Percentiles rank a stretch among this genome's conserved stretches.
Conservation (phyloP, 768 basidiomycete genomes). For the Myochromella boudieri region DNA sequence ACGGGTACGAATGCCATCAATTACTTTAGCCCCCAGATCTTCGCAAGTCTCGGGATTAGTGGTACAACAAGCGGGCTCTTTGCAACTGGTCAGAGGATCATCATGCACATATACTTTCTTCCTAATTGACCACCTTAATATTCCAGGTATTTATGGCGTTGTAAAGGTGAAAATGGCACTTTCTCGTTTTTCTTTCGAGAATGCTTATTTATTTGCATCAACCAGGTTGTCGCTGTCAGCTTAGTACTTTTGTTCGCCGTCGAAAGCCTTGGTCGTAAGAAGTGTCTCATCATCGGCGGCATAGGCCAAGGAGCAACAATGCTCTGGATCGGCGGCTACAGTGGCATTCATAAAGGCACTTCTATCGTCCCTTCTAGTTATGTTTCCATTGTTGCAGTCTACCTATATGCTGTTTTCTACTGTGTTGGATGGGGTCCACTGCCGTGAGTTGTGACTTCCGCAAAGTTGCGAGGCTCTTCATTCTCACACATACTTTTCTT, state of each 20-base stretch:
- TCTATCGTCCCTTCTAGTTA: conserved; percentile 38
- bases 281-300: conserved; percentile 47
- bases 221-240: conserved; percentile 41
- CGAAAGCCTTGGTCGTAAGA: conserved; percentile 48
- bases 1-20: conserved; percentile 57
- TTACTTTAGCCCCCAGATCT: conserved; percentile 54
- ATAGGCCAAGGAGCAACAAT: conserved; percentile 47
- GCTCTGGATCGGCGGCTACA: conserved; percentile 48
- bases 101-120: too few relatives aligned
- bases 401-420: conserved; percentile 48
- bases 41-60: conserved; percentile 45
- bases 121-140: background rate
- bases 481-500: background rate
- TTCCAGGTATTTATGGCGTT: conserved; percentile 31
- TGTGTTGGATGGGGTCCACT: conserved; percentile 41
- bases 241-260: conserved; percentile 44
- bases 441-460: conserved; percentile 24
- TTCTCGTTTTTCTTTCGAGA: background rate
- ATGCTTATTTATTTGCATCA: conserved; percentile 3
- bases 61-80: conserved; percentile 43
- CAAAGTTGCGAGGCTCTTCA: too few relatives aligned
- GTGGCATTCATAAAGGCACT: conserved; percentile 29
- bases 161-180: conserved; percentile 29
- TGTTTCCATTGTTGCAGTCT: conserved; percentile 44
- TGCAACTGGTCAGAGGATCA: conserved; percentile 40